Conservation (phyloP, 768 basidiomycete genomes). For the Tulasnella sp. region DNA sequence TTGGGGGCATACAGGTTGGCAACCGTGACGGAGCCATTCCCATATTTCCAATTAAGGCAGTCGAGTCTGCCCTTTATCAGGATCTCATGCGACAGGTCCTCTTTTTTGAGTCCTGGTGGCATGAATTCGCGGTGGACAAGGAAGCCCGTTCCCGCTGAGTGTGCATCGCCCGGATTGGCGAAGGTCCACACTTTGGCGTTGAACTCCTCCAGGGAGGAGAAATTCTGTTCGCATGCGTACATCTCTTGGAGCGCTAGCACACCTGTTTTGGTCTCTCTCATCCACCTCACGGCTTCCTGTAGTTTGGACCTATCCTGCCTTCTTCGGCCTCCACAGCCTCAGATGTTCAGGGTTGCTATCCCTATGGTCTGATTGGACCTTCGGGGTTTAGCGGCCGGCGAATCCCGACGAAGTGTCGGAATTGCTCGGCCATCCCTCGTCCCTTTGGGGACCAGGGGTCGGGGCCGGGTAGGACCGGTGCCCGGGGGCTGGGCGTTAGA, state of each 20-base stretch:
- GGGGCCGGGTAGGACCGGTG: too few species aligned
- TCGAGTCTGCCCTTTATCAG: neutral
- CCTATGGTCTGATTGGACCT: too few species aligned
- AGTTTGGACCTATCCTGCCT: neutral
- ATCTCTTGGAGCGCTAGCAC: neutral
- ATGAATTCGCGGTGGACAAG: neutral
- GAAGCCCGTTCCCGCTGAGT: neutral
- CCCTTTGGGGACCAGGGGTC: too few species aligned
- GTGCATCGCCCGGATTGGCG: neutral
- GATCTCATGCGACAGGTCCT: neutral
- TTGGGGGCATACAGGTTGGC: constrained; percentile 6
- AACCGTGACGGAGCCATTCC: neutral
- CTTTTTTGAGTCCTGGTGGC: neutral
- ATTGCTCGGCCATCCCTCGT: too few species aligned
- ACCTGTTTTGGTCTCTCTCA: neutral
- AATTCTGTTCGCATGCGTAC: neutral
- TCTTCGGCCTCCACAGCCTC: neutral
- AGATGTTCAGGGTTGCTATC: neutral
- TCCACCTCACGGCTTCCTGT: neutral
- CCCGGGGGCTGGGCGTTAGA: too few species aligned
- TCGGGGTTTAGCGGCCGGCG: too few species aligned
- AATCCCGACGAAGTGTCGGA: too few species aligned
- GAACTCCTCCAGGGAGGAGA: neutral
- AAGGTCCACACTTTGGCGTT: neutral
- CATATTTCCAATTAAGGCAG: neutral